These are phyloP conservation scores for Macrophomina pseudophaseolina DNA, from an alignment of 2,329 filamentous ascomycete genomes.

Conservation along the genomic window DNA sequence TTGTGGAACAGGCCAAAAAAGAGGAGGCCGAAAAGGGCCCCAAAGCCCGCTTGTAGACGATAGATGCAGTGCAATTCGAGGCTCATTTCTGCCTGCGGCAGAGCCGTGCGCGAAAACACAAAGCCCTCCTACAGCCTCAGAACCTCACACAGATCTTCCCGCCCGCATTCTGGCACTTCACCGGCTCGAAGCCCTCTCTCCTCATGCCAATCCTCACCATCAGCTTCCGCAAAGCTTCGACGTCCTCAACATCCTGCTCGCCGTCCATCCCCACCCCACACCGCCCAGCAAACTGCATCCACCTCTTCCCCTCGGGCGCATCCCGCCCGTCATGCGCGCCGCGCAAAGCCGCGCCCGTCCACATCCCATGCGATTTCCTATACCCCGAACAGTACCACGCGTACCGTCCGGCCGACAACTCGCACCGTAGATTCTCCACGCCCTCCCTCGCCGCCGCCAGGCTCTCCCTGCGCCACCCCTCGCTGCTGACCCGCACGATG, in stretches of 20 bases:
- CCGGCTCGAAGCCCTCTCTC: not conserved
- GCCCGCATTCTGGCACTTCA: too few relatives aligned
- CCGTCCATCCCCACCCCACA: not conserved
- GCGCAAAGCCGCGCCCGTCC: not conserved
- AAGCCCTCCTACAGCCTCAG: too few relatives aligned
- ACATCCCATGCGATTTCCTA: not conserved
- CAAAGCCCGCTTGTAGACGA: too few relatives aligned
- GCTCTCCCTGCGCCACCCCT: not conserved
- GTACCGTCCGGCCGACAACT: not conserved
- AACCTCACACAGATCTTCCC: too few relatives aligned
- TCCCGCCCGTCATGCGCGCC: not conserved
- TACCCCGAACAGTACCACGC: not conserved
- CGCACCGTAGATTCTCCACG: not conserved
- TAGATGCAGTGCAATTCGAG: too few relatives aligned
- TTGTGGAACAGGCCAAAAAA: slow-evolving; percentile 53
- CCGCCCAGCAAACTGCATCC: not conserved
- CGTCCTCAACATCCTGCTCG: not conserved
- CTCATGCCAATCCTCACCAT: not conserved
- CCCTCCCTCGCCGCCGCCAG: not conserved
- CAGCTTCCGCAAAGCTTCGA: not conserved
- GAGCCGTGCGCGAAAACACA: too few relatives aligned
- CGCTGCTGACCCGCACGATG: not conserved
- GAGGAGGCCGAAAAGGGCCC: slow-evolving; percentile 33
- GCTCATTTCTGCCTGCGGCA: too few relatives aligned
- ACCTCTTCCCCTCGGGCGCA: not conserved